Conservation (phyloP, 176 grass and related monocot species). For the Luzula sylvatica region DNA sequence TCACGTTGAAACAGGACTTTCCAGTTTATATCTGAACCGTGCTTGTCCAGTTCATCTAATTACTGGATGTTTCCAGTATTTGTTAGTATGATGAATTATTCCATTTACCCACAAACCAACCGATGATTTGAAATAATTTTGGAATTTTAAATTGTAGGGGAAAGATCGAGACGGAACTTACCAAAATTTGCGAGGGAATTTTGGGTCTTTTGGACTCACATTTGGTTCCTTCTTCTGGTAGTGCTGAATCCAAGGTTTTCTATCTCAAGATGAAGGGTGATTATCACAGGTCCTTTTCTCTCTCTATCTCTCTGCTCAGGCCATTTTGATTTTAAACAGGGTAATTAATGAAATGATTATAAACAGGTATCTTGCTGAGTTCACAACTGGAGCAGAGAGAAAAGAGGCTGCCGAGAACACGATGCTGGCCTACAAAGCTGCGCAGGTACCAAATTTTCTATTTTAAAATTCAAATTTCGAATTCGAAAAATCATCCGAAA, state of each 20-base stretch:
- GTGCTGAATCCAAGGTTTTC: conserved; percentile 76
- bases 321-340: too few species aligned
- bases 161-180: conserved; percentile 67
- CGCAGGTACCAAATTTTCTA: conserved; percentile 32
- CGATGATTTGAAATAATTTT: too few species aligned
- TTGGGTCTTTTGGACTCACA: conserved; percentile 66
- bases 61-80: too few species aligned
- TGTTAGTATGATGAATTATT: too few species aligned
- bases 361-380: conserved; percentile 80
- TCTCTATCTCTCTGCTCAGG: background rate
- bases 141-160: conserved; percentile 20
- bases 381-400: conserved; percentile 61
- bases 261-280: conserved; percentile 97
- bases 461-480: background rate
- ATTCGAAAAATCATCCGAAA: background rate
- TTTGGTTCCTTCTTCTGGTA: conserved; percentile 63
- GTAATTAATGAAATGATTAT: conserved; percentile 21
- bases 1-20: too few species aligned
- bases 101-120: too few species aligned
- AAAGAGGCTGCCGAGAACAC: conserved; percentile 74
- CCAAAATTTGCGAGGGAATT: conserved; percentile 69
- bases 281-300: conserved; percentile 61
- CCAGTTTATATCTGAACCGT: too few species aligned
- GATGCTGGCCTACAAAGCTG: conserved; percentile 72
- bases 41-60: too few species aligned